Percentiles rank a stretch among this genome's conserved stretches.
phyloP scores from a whole-genome alignment of 2,329 filamentous ascomycete species.

The Scopulariopsis brevicaulis region DNA sequence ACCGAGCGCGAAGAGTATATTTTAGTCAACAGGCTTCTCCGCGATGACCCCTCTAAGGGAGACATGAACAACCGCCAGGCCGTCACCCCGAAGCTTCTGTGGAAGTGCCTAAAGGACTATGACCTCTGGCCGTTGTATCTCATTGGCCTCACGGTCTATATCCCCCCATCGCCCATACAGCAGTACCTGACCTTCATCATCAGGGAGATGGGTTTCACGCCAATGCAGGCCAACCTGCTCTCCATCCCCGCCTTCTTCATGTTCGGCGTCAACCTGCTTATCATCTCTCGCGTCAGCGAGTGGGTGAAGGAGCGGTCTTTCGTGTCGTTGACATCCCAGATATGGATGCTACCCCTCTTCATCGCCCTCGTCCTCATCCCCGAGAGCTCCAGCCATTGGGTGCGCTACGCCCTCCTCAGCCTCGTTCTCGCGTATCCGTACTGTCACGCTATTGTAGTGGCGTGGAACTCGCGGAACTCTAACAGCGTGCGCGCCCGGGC shows the following conservation, averaged over 20 bases:
- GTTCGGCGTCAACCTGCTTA: slow-evolving; percentile 32
- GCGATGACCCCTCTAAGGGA: slow-evolving; percentile 50
- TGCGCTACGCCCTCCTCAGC: slow-evolving; percentile 23
- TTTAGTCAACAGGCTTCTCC: slow-evolving; percentile 46
- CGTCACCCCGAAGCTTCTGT: slow-evolving; percentile 31
- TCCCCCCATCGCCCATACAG: slow-evolving; percentile 26
- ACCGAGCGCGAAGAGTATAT: slow-evolving; percentile 48
- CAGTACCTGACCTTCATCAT: slow-evolving; percentile 34
- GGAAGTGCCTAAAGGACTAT: slow-evolving; percentile 42
- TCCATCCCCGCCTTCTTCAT: slow-evolving; percentile 31
- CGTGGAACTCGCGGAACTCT: slow-evolving; percentile 33
- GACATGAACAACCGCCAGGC: slow-evolving; percentile 47
- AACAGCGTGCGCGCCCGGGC: slow-evolving; percentile 36
- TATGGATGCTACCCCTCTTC: slow-evolving; percentile 38
- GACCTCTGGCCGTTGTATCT: slow-evolving; percentile 49
- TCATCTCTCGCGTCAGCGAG: slow-evolving; percentile 32
- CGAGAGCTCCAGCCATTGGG: slow-evolving; percentile 24
- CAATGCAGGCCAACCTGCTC: slow-evolving; percentile 33
- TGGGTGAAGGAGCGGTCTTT: slow-evolving; percentile 30
- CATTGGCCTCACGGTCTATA: slow-evolving; percentile 35
- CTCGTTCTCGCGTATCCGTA: slow-evolving; percentile 34
- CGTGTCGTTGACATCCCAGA: slow-evolving; percentile 30
- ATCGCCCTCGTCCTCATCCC: slow-evolving; percentile 28
- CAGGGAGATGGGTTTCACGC: slow-evolving; percentile 27
- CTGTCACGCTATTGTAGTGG: slow-evolving; percentile 34